Conservation (phyloP, 768 basidiomycete species). For the Lactarius sp. region DNA sequence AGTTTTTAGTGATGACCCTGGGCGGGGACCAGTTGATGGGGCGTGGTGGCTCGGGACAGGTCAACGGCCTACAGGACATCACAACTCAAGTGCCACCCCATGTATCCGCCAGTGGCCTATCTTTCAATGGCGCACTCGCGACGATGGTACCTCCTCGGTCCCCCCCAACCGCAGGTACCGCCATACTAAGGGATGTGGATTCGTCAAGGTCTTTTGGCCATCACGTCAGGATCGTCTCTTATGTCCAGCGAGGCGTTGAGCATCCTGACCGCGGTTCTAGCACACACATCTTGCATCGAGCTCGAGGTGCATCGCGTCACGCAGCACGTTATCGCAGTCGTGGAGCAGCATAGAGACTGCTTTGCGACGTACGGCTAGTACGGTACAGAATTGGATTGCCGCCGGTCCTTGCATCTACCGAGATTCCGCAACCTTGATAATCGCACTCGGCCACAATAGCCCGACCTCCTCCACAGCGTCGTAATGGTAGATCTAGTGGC, state of each 20-base stretch:
- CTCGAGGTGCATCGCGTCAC: slow-evolving; percentile 17
- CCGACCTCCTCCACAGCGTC: neutral
- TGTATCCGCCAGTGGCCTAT: neutral
- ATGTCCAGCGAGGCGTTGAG: slow-evolving; percentile 2
- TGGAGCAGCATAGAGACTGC: slow-evolving; percentile 16
- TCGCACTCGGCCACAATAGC: slow-evolving; percentile 7
- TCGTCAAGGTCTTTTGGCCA: slow-evolving; percentile 10
- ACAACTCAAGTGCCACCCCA: slow-evolving; percentile 12
- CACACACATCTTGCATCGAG: slow-evolving; percentile 16
- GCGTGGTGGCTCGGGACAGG: neutral
- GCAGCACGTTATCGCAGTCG: slow-evolving; percentile 4
- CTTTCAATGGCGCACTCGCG: neutral
- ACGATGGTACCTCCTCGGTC: neutral
- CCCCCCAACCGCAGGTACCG: neutral
- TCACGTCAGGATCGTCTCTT: neutral
- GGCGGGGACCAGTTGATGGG: neutral
- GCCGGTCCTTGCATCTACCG: slow-evolving; percentile 5
- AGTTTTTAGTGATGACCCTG: slow-evolving; percentile 1
- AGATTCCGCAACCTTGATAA: slow-evolving; percentile 8
- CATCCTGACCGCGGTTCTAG: slow-evolving; percentile 17
- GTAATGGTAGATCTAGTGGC: too few species aligned
- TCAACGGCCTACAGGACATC: slow-evolving; percentile 2
- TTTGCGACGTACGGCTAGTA: slow-evolving; percentile 10
- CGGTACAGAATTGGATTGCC: slow-evolving; percentile 11
- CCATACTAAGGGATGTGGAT: slow-evolving; percentile 13